Evolutionary conservation across 1,139 yeast genomes (phyloP).

Genomic region (Wickerhamomyces sp.): DNA sequence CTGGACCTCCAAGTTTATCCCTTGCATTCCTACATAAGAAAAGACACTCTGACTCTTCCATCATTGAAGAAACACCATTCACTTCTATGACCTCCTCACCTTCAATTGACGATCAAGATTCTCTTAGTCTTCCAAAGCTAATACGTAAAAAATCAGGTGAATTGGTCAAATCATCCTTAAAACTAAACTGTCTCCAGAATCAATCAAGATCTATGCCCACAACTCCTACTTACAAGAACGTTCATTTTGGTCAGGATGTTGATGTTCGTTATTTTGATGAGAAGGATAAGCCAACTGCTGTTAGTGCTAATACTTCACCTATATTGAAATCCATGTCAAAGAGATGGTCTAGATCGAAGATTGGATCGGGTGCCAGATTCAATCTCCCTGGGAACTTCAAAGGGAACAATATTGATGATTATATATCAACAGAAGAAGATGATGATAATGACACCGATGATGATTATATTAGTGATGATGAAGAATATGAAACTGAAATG

Average conservation of each 20-base stretch:
- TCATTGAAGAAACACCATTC: constrained; percentile 1
- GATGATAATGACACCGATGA: constrained; percentile 18
- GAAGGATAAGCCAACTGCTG: constrained; percentile 70
- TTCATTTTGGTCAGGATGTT: constrained; percentile 68
- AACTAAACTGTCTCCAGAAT: constrained; percentile 37
- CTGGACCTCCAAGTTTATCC: constrained; percentile 10
- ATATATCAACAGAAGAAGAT: constrained; percentile 16
- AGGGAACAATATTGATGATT: constrained; percentile 20
- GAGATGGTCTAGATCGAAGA: constrained; percentile 3
- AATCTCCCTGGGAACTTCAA: constrained; percentile 9
- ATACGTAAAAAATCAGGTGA: constrained; percentile 79
- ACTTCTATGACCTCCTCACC: constrained; percentile 2
- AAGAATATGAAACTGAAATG: constrained; percentile 18
- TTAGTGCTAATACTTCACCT: constrained; percentile 64
- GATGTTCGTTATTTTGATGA: constrained; percentile 71
- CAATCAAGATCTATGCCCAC: constrained; percentile 67
- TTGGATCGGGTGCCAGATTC: constrained; percentile 22
- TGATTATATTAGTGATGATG: constrained; percentile 21
- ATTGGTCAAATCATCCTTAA: constrained; percentile 68
- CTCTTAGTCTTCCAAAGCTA: constrained; percentile 24
- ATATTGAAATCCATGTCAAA: constrained; percentile 25
- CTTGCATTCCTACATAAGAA: constrained; percentile 17
- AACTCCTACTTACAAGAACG: constrained; percentile 68
- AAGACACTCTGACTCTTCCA: constrained; percentile 9
- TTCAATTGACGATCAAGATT: neutral